Conservation (phyloP, 139 green algal genomes). For the Chlamydomonas eustigma region DNA sequence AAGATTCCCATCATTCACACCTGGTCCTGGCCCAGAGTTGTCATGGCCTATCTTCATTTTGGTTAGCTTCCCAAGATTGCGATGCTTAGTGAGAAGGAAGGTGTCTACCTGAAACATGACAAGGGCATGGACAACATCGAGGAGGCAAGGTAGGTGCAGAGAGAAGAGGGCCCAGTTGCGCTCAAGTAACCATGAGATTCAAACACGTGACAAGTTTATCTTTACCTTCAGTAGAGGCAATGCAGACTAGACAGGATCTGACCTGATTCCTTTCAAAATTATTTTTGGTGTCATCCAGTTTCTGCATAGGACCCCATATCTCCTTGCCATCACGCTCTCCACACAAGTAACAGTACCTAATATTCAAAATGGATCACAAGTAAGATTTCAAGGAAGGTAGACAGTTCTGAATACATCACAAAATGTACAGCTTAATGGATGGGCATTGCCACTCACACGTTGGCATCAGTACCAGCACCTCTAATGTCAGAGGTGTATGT, state of each 20-base stretch:
- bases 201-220: no score
- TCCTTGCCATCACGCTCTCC: conserved; percentile 37
- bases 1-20: neutral
- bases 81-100: conserved; percentile 48
- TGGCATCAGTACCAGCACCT: conserved; percentile 43
- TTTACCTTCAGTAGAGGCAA: no score
- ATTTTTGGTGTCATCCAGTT: conserved; percentile 37
- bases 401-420: no score
- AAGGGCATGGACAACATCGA: no score
- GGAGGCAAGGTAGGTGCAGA: no score
- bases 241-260: no score
- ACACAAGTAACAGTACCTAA: conserved; percentile 23
- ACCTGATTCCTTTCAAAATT: conserved; percentile 34
- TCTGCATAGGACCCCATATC: conserved; percentile 26
- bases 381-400: no score
- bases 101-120: conserved; percentile 32
- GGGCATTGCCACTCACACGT: conserved; percentile 26
- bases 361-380: no score
- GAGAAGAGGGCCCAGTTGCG: neutral
- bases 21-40: conserved; percentile 21
- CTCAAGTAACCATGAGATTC: no score
- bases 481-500: conserved; percentile 30
- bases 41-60: conserved; percentile 44
- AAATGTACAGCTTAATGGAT: neutral
- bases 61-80: conserved; percentile 28